Percentiles rank a stretch among this genome's conserved stretches.
phyloP scores from a whole-genome alignment of 805 yeast genomes.

The Clavispora asparagi region DNA sequence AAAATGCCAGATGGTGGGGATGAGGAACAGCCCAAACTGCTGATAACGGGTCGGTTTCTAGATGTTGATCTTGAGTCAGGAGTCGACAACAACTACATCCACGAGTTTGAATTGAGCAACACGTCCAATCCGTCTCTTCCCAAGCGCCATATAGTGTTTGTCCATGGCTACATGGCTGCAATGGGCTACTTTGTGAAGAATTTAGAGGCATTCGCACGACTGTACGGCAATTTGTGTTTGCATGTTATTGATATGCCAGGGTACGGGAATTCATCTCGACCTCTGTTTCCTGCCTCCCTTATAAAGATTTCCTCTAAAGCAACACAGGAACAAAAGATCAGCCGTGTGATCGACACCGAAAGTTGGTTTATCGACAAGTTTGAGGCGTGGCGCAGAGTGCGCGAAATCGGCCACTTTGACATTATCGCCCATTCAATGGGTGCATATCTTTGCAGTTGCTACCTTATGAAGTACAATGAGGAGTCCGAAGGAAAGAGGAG shows the following conservation, averaged over 20 bases:
- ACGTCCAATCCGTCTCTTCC: conserved; percentile 8
- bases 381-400: conserved; percentile 29
- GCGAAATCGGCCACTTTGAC: conserved; percentile 22
- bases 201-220: conserved; percentile 25
- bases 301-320: conserved; percentile 15
- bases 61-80: conserved; percentile 22
- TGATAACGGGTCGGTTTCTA: conserved; percentile 15
- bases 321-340: conserved; percentile 20
- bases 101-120: conserved; percentile 31
- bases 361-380: conserved; percentile 38
- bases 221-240: conserved; percentile 27
- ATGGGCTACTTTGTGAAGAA: conserved; percentile 38
- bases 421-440: conserved; percentile 41
- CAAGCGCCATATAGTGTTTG: conserved; percentile 23
- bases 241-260: conserved; percentile 41
- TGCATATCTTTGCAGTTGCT: conserved; percentile 36
- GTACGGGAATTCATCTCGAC: conserved; percentile 39
- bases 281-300: conserved; percentile 30
- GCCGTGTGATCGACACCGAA: conserved; percentile 29
- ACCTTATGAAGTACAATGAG: conserved; percentile 33
- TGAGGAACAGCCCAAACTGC: neutral
- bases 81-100: conserved; percentile 20
- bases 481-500: conserved; percentile 3
- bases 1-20: conserved; percentile 1
- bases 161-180: conserved; percentile 44